Base-by-base conservation (phyloP, 2,329 filamentous ascomycete species). In the Coniochaeta sp. region DNA sequence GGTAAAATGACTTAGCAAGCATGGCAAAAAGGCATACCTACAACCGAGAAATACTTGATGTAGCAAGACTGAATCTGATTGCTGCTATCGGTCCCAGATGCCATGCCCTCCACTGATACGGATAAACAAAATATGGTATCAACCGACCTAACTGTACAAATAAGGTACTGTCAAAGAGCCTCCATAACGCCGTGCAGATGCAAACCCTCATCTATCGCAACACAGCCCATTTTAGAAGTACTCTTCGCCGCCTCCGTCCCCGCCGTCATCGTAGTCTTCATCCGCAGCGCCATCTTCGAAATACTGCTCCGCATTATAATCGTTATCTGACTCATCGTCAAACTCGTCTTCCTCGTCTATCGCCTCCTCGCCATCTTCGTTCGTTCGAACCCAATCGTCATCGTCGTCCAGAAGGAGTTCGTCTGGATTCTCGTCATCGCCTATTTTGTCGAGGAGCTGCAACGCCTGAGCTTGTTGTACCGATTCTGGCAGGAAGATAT, bases 271-370 rank as follows among this genome's bases (percentile, higher is more conserved):
- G 24, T 80, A 78, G 38, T 79, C 77, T 58, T 81, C 78, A 26
- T 84, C 81, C n/a, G 74, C 73, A 62, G 82, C 81, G 14, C 81
- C 81, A 26, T 78, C 81, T 62, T 85, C 83, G 67, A 86, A 86
- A 72, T 85, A 85, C 10, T 77, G 77, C 66, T 86, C 83, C 2
- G 83, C 83, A 52, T 86, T 80, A 67, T 86, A 86, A 8, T 83
- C 83, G 54, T 56, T 56, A 1, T 80, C 83, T 56, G 83, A 81
- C 61, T 85, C 81, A 59, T 86, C 83, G 55, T 86, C 81, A 62
- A 80, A 81, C 26, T 72, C 74, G 59, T 81, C 78, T 59, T 81
- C 79, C 30, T 80, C 77, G 19, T 78, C 78, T 10, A 77, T 77
- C 58, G 79, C 77, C 36, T 74, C 73, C 42, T 71, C 67, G 19